Evolutionary conservation across 2,329 filamentous ascomycete species (phyloP).

Genomic region (Ambrosiella xylebori): DNA sequence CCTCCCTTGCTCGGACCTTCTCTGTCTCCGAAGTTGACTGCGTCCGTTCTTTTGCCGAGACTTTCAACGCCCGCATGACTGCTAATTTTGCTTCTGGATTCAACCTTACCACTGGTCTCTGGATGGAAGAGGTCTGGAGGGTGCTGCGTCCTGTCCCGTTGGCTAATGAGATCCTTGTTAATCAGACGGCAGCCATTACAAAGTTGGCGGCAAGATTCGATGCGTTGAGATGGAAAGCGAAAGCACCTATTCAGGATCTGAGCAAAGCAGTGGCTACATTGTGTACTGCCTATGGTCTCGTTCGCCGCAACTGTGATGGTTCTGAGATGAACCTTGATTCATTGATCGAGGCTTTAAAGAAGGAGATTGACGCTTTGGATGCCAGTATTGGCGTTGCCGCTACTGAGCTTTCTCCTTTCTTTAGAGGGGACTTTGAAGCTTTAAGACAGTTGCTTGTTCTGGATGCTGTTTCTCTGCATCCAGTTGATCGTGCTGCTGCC

Average conservation of each 20-base stretch:
- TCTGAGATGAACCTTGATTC: constrained; percentile 24
- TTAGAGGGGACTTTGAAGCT: constrained; percentile 37
- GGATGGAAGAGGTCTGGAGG: constrained; percentile 68
- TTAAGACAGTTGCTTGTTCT: constrained; percentile 36
- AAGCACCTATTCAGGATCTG: constrained; percentile 33
- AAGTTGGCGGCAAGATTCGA: constrained; percentile 43
- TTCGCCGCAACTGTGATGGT: constrained; percentile 24
- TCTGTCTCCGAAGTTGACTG: not conserved
- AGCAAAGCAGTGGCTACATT: constrained; percentile 36
- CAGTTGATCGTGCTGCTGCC: constrained; percentile 1
- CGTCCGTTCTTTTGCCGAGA: constrained; percentile 21
- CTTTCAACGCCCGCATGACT: constrained; percentile 27
- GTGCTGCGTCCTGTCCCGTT: constrained; percentile 47
- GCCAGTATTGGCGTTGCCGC: constrained; percentile 26
- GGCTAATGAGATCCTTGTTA: constrained; percentile 27
- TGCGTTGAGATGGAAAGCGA: constrained; percentile 39
- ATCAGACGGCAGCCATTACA: constrained; percentile 34
- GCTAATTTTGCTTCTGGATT: constrained; percentile 51
- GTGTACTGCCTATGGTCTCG: constrained; percentile 36
- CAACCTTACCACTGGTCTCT: constrained; percentile 55
- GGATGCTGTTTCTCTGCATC: constrained; percentile 15
- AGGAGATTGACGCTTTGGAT: constrained; percentile 36
- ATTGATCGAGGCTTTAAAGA: constrained; percentile 32
- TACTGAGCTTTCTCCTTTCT: constrained; percentile 29
- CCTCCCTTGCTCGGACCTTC: constrained; percentile 1